phyloP scores from a whole-genome alignment of 2,329 filamentous ascomycete species.

The Trichoderma lentiforme region DNA sequence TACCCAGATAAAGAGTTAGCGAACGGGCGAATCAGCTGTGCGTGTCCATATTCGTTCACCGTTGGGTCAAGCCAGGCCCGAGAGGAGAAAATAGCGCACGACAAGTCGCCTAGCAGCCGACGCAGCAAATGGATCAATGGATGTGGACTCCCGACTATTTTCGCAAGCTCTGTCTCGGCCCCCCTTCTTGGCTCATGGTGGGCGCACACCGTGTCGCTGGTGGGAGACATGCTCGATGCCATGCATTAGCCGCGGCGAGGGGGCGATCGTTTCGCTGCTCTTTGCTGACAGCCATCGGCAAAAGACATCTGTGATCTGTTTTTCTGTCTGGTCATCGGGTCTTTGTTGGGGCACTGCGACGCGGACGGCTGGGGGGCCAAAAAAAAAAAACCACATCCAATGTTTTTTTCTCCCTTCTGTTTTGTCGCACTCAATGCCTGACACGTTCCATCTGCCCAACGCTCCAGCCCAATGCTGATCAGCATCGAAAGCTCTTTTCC shows the following conservation, averaged over 20 bases:
- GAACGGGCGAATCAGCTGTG: neutral
- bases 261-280: slow-evolving; percentile 7
- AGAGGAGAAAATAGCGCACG: neutral
- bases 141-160: neutral
- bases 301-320: slow-evolving; percentile 14
- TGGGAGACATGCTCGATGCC: slow-evolving; percentile 9
- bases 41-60: neutral
- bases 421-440: neutral
- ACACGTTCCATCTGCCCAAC: neutral
- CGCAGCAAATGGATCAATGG: neutral
- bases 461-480: neutral
- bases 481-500: neutral
- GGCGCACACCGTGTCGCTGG: neutral
- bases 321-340: neutral
- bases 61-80: neutral
- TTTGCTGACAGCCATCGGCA: slow-evolving; percentile 11
- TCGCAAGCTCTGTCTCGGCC: neutral
- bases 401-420: neutral
- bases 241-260: slow-evolving; percentile 8
- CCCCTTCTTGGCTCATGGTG: neutral
- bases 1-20: neutral
- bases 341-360: neutral
- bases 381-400: neutral
- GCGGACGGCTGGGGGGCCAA: neutral
- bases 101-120: neutral